phyloP scores from a whole-genome alignment of 2,329 filamentous ascomycete species.

The Talaromyces albobiverticillius region DNA sequence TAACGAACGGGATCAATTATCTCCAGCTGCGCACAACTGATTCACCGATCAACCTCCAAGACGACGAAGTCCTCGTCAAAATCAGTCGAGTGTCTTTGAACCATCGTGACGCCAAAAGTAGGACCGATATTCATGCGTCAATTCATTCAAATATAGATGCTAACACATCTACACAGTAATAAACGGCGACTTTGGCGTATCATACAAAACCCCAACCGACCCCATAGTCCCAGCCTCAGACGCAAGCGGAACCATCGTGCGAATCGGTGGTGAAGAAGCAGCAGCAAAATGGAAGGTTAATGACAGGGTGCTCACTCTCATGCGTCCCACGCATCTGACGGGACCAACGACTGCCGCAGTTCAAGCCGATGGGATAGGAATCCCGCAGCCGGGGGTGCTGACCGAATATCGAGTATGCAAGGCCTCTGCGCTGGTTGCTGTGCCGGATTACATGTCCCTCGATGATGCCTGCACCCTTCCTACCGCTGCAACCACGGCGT shows the following conservation, averaged over 20 bases:
- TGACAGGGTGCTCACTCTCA: constrained; percentile 65
- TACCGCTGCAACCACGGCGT: constrained; percentile 50
- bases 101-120: constrained; percentile 49
- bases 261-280: constrained; percentile 43
- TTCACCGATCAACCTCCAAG: constrained; percentile 45
- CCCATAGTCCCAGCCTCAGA: constrained; percentile 64
- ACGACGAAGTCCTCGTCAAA: constrained; percentile 54
- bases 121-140: not conserved
- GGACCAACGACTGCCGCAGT: constrained; percentile 59
- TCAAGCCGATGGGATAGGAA: constrained; percentile 58
- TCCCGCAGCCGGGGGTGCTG: constrained; percentile 52
- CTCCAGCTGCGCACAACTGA: constrained; percentile 45
- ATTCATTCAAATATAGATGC: not conserved
- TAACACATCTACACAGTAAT: constrained; percentile 10
- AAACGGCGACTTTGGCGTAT: constrained; percentile 19
- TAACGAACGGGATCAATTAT: constrained; percentile 56
- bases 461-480: constrained; percentile 42
- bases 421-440: constrained; percentile 36
- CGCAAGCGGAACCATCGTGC: constrained; percentile 63
- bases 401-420: constrained; percentile 44
- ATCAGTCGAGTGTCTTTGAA: constrained; percentile 53
- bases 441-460: constrained; percentile 36
- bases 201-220: not conserved
- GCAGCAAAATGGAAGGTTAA: constrained; percentile 53
- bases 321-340: constrained; percentile 51